Base-by-base conservation (phyloP, 164 flowering plant genomes). In the Protea cynaroides region DNA sequence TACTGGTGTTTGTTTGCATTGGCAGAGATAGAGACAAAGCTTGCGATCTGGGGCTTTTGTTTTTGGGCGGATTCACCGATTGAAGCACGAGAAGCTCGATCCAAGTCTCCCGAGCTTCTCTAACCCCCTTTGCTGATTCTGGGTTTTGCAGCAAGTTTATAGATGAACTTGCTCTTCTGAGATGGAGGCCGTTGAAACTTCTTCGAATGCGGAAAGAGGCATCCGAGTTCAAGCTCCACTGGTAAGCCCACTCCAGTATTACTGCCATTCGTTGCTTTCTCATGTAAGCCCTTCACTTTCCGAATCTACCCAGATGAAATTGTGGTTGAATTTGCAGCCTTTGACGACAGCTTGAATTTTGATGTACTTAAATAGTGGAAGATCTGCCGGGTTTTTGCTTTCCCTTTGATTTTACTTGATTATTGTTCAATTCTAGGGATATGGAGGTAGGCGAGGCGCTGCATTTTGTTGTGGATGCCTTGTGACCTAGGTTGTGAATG, bases 141-240 rank as follows among this genome's bases (percentile, higher is more conserved):
- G 64, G 18, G 54, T 34, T 51, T 34, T 12, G 37, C 0, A n/a
- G 36, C 24, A 21, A 18, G 38, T 43, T 37, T 14, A 4, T 56
- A 56, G 34, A 25, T 56, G 58, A 56, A 25, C 8, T 34, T 59
- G 29, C 40, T 62, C 24, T 74, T 71, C 56, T 64, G 56, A 72
- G 72, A 83, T 87, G 87, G 83, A 84, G 59, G 56, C 70, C 8
- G 75, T 53, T 68, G 81, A 79, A 64, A 72, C 70, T 67, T 82
- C 92, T 62, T 72, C 89, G 7, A 82, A 69, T 78, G 84, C 71
- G 44, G 84, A 67, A 25, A 84, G 91, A 72, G 87, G 81, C n/a
- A 74, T 78, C 70, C 79, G 95, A 69, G 80, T 84, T 74, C 95
- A 84, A 81, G 87, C 97, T 80, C 95, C 95, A 69, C 59, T 88